A percentile compares a stretch with the other conserved stretches of the same genome.
These are phyloP conservation scores for Fermentozyma sake DNA, from an alignment of 1,139 yeast genomes.

Conservation along the genomic window DNA sequence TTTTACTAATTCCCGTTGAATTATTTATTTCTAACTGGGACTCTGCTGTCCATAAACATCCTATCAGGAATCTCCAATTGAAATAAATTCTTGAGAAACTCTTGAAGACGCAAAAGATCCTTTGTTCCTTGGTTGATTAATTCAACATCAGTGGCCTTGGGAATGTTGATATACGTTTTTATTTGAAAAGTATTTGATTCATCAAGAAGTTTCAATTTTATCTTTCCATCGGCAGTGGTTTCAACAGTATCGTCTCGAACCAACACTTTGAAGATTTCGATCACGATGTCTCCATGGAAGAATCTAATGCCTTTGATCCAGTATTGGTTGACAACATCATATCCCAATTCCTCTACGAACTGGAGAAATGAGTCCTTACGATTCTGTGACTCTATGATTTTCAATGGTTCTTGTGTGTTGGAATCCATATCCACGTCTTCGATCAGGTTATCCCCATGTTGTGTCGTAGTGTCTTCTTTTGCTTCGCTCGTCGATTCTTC, in stretches of 20 bases:
- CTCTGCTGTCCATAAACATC: conserved; percentile 73
- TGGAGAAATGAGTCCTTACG: conserved; percentile 36
- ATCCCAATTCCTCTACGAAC: conserved; percentile 67
- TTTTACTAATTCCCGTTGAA: too few relatives aligned
- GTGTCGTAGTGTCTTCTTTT: conserved; percentile 1
- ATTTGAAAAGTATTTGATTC: conserved; percentile 55
- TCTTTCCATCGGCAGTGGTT: conserved; percentile 16
- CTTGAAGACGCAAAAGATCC: conserved; percentile 58
- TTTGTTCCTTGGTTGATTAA: conserved; percentile 61
- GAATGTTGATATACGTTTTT: conserved; percentile 65
- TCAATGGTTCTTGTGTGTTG: background rate
- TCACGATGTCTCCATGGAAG: conserved; percentile 59
- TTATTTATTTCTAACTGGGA: too few relatives aligned
- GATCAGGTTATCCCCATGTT: conserved; percentile 1
- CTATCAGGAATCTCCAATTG: conserved; percentile 73
- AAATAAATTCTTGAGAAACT: conserved; percentile 61
- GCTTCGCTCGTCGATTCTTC: conserved; percentile 2
- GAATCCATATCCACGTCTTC: conserved; percentile 7
- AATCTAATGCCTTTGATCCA: conserved; percentile 65
- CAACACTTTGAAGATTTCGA: conserved; percentile 54
- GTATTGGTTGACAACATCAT: conserved; percentile 59
- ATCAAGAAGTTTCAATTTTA: conserved; percentile 47
- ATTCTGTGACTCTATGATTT: background rate
- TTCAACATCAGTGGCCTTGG: conserved; percentile 72
- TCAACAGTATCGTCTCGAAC: conserved; percentile 34